Percentiles rank a stretch among this genome's conserved stretches.
Evolutionary conservation across 768 basidiomycete genomes (phyloP).

Genomic region (Phallus indusiatus): DNA sequence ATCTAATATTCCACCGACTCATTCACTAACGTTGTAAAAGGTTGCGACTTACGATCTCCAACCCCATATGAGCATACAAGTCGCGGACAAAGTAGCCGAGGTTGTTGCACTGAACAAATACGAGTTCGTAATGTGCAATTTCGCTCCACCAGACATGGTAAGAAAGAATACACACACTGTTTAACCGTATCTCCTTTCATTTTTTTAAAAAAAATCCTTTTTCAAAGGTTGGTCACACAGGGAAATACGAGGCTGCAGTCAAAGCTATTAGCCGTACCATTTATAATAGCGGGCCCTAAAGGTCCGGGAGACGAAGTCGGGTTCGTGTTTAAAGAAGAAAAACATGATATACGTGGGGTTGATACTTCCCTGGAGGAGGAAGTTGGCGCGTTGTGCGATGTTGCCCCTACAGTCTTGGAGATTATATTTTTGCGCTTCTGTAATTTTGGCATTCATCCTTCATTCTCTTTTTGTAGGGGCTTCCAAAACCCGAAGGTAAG

Average conservation of each 20-base stretch:
- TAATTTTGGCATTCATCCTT: background rate
- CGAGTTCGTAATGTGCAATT: constrained; percentile 97
- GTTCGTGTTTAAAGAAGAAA: constrained; percentile 44
- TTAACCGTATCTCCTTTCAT: background rate
- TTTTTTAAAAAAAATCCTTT: background rate
- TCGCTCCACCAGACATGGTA: constrained; percentile 95
- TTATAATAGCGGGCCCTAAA: constrained; percentile 71
- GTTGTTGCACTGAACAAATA: constrained; percentile 58
- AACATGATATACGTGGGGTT: constrained; percentile 38
- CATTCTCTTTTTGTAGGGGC: constrained; percentile 29
- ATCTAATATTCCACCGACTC: background rate
- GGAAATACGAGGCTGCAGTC: constrained; percentile 84
- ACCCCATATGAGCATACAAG: constrained; percentile 86
- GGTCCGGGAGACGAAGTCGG: constrained; percentile 15
- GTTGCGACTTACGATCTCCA: constrained; percentile 91
- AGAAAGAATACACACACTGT: constrained; percentile 1
- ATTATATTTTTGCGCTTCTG: constrained; percentile 35
- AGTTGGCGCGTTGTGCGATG: constrained; percentile 75
- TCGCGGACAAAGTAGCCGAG: constrained; percentile 90
- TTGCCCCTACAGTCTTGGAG: constrained; percentile 81
- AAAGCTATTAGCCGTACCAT: constrained; percentile 79
- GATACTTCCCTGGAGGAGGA: constrained; percentile 26
- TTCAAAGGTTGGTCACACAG: constrained; percentile 79
- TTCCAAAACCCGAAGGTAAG: constrained; percentile 62
- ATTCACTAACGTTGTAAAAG: background rate